phyloP scores from a whole-genome alignment of 371 early-diverging fungal species.

The Chytridium lagenaria region DNA sequence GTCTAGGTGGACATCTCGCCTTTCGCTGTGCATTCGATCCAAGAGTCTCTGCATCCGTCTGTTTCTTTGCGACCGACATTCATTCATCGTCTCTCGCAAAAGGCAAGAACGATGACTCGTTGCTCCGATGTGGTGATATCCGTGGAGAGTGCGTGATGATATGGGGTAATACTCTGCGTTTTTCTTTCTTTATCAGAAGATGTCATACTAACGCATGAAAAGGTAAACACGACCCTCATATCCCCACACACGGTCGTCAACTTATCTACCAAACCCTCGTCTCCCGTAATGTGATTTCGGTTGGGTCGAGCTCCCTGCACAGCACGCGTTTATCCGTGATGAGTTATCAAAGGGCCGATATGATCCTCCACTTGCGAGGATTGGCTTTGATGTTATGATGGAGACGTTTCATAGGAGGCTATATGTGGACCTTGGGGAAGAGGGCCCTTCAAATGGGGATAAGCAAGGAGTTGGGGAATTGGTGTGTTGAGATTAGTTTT shows the following conservation, averaged over 20 bases:
- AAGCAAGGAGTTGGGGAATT: not conserved
- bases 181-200: too few relatives aligned
- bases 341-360: slow-evolving; percentile 63
- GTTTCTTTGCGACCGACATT: slow-evolving; percentile 66
- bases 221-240: slow-evolving; percentile 65
- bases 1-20: slow-evolving; percentile 63
- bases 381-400: slow-evolving; percentile 59
- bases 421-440: slow-evolving; percentile 27
- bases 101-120: slow-evolving; percentile 51
- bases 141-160: slow-evolving; percentile 62
- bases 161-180: too few relatives aligned
- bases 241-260: slow-evolving; percentile 59
- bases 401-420: slow-evolving; percentile 61
- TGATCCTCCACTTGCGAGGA: slow-evolving; percentile 60
- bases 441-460: not conserved
- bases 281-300: slow-evolving; percentile 51
- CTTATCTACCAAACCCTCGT: slow-evolving; percentile 56
- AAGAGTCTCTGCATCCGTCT: slow-evolving; percentile 55
- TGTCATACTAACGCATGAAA: too few relatives aligned
- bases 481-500: slow-evolving; percentile 5
- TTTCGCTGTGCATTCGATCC: slow-evolving; percentile 60
- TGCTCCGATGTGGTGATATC: slow-evolving; percentile 53
- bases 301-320: slow-evolving; percentile 60
- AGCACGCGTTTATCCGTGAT: slow-evolving; percentile 68
- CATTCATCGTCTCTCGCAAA: slow-evolving; percentile 56